Evolutionary conservation across 768 basidiomycete species (phyloP), one percentile per base, ranked within the genome.

Genomic region (Pluteus cervinus): DNA sequence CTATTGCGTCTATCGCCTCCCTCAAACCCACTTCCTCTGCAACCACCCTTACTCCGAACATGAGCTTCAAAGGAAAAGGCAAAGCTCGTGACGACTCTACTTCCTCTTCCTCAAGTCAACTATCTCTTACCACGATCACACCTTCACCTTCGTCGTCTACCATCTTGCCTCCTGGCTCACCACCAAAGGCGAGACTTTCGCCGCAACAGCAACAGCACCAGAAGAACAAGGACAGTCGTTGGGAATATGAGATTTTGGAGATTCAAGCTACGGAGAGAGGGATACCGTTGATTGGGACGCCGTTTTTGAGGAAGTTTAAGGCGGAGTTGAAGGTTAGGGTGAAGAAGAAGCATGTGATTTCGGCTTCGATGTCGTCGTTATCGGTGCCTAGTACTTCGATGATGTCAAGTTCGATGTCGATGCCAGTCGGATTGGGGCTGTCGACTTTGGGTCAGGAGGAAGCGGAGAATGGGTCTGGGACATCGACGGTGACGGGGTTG

Each of bases 191-290:
- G n/a, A n/a, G n/a, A n/a, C n/a, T n/a, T n/a, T n/a, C n/a, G n/a
- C n/a, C n/a, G 30, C 15, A 16, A 5, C 26, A 4, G 15, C 28
- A 32, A 22, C 33, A 29, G 33, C 32, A 24, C 2, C 24, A 16
- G 14, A 26, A 44, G 20, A 24, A 32, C 9, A 24, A 15, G 20
- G 20, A 39, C 24, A 26, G 23, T 9, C 29, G n/a, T 9, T 29
- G 24, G 17, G 39, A 47, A 8, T 44, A 42, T 16, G 45, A 39
- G 4, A 37, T 49, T 15, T 14, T 22, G 25, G 40, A 10, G 20
- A 23, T 29, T 9, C n/a, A n/a, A n/a, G n/a, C n/a, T n/a, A n/a
- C n/a, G 17, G 71, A 73, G 50, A 57, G 62, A 25, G 69, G 71
- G 17, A 64, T 73, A 14, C 63, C 62, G 6, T 33, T 66, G 9